Percentiles rank a stretch among this genome's conserved stretches.
These are phyloP conservation scores for Colletotrichum theobromicola DNA, from an alignment of 2,329 filamentous ascomycete species.

Conservation along the genomic window DNA sequence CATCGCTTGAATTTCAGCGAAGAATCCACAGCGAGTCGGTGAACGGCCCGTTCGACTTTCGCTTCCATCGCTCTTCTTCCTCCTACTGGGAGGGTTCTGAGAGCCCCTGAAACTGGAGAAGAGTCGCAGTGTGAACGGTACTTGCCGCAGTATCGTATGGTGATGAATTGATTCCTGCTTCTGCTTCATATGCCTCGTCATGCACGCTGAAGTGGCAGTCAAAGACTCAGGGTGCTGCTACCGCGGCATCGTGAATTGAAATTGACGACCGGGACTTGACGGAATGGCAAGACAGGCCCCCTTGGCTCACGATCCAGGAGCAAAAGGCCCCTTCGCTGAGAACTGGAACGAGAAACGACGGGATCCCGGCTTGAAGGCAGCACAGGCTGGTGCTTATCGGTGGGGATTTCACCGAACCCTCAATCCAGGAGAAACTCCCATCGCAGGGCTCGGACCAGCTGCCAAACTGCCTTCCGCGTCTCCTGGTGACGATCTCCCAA, in stretches of 20 bases:
- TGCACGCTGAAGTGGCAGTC: background rate
- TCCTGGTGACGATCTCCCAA: conserved; percentile 18
- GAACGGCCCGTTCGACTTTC: background rate
- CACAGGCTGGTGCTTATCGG: conserved; percentile 2
- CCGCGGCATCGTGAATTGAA: background rate
- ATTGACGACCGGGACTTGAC: background rate
- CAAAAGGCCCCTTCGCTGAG: conserved; percentile 1
- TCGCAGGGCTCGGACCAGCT: conserved; percentile 9
- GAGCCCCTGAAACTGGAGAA: background rate
- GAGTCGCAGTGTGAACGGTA: background rate
- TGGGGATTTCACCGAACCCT: conserved; percentile 5
- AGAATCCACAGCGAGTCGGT: conserved; percentile 8
- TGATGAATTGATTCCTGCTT: conserved; percentile 5
- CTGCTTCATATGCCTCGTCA: background rate
- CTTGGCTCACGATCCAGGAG: background rate
- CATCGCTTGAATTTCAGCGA: conserved; percentile 18
- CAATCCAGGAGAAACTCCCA: background rate
- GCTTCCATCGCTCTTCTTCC: background rate
- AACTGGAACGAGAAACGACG: conserved; percentile 7
- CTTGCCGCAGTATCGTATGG: conserved; percentile 9
- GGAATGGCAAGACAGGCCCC: background rate
- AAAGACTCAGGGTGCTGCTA: conserved; percentile 4
- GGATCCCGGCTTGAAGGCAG: background rate
- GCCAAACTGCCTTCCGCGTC: conserved; percentile 7
- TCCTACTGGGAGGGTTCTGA: background rate